Conservation (phyloP, 192 early-diverging fungal species). For the Helicostylum pulchrum region DNA sequence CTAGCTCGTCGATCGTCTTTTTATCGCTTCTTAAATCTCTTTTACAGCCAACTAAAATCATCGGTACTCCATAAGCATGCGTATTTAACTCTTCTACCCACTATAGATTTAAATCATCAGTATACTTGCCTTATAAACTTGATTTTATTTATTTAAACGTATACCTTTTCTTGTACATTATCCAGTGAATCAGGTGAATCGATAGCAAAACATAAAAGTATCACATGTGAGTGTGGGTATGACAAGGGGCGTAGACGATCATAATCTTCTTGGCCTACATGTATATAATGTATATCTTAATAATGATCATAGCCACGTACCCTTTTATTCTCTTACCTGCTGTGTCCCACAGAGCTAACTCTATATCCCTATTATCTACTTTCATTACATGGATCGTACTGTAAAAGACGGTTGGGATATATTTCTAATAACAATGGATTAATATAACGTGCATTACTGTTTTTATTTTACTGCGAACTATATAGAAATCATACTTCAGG, state of each 20-base stretch:
- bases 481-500: slow-evolving; percentile 59
- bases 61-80: slow-evolving; percentile 77
- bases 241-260: slow-evolving; percentile 81
- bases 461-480: not conserved
- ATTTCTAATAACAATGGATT: slow-evolving; percentile 19
- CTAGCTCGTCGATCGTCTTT: slow-evolving; percentile 66
- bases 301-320: not conserved
- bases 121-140: not conserved
- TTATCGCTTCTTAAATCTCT: slow-evolving; percentile 80
- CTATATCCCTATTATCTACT: slow-evolving; percentile 65
- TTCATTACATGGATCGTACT: slow-evolving; percentile 64
- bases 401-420: slow-evolving; percentile 72
- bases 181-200: slow-evolving; percentile 78
- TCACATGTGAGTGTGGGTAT: slow-evolving; percentile 86
- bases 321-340: slow-evolving; percentile 44
- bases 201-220: slow-evolving; percentile 88
- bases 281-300: not conserved
- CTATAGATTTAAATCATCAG: slow-evolving; percentile 28
- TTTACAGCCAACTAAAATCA: slow-evolving; percentile 82
- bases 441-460: not conserved
- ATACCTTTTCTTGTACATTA: slow-evolving; percentile 67
- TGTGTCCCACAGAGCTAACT: slow-evolving; percentile 73
- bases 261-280: slow-evolving; percentile 32
- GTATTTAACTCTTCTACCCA: slow-evolving; percentile 84
- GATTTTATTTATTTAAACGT: not conserved